These are phyloP conservation scores for Dioszegia hungarica DNA, from an alignment of 768 basidiomycete species.

Conservation along the genomic window DNA sequence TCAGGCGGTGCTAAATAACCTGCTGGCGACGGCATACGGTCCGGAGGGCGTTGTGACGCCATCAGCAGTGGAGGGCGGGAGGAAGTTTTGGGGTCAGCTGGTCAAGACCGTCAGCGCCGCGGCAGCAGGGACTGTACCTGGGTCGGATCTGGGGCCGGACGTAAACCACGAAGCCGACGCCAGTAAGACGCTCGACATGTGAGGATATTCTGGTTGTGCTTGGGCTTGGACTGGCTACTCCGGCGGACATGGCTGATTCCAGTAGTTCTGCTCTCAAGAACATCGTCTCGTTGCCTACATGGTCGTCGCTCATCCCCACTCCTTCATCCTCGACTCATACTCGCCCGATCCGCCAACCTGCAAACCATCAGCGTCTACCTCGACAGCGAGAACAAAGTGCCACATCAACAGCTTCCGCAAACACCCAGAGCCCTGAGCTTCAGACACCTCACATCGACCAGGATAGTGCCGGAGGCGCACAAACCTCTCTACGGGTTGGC, in stretches of 20 bases:
- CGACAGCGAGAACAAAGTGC: not conserved
- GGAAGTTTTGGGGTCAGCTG: slow-evolving; percentile 33
- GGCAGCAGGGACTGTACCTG: slow-evolving; percentile 36
- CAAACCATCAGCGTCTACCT: not conserved
- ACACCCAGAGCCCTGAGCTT: not conserved
- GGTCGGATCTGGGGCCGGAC: not conserved
- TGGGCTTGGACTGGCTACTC: too few relatives aligned
- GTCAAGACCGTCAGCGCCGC: slow-evolving; percentile 39
- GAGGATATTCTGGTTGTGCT: too few relatives aligned
- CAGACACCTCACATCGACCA: not conserved
- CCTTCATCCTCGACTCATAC: not conserved
- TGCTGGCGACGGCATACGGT: slow-evolving; percentile 7
- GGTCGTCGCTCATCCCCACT: not conserved
- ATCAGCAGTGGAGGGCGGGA: slow-evolving; percentile 17
- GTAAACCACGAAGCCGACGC: not conserved
- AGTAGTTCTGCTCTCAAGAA: slow-evolving; percentile 4
- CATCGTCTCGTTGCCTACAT: not conserved
- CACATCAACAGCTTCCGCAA: not conserved
- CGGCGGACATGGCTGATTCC: not conserved
- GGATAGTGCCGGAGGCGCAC: not conserved
- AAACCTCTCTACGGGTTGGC: too few relatives aligned
- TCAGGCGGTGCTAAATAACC: slow-evolving; percentile 4
- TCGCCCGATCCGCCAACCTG: not conserved
- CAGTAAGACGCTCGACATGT: slow-evolving; percentile 3
- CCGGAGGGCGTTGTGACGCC: slow-evolving; percentile 2